phyloP scores from a whole-genome alignment of 345 rosid species.

The Aethionema arabicum region DNA sequence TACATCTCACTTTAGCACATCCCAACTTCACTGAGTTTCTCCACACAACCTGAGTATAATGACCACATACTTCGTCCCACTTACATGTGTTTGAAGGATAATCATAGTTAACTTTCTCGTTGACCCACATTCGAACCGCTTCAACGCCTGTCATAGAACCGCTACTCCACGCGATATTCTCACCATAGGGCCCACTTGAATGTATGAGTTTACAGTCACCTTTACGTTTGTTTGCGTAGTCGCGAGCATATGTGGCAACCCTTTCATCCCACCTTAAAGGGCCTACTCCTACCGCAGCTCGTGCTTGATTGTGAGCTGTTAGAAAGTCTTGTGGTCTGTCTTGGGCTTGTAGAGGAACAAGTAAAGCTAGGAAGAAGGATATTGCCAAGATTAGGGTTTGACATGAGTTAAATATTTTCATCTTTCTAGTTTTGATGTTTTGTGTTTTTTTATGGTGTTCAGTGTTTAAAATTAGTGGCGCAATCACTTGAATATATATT shows the following conservation, averaged over 20 bases:
- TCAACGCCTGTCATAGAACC: conserved; percentile 39
- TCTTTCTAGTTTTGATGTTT: conserved; percentile 8
- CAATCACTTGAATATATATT: conserved; percentile 13
- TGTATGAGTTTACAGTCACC: conserved; percentile 46
- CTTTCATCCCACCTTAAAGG: conserved; percentile 46
- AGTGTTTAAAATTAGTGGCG: conserved; percentile 11
- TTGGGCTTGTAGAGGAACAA: conserved; percentile 37
- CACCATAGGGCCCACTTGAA: conserved; percentile 55
- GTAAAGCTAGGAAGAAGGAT: conserved; percentile 20
- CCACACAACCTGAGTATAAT: conserved; percentile 81
- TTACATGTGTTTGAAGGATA: conserved; percentile 49
- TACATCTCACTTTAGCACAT: conserved; percentile 65
- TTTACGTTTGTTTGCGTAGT: conserved; percentile 37
- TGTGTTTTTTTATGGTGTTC: background rate
- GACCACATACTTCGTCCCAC: conserved; percentile 43
- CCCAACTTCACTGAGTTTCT: conserved; percentile 47
- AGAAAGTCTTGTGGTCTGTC: conserved; percentile 45
- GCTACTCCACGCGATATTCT: conserved; percentile 54
- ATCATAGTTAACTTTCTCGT: conserved; percentile 47
- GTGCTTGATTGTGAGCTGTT: conserved; percentile 51
- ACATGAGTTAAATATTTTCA: conserved; percentile 22
- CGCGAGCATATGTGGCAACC: conserved; percentile 47
- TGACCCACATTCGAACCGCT: conserved; percentile 59
- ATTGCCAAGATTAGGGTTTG: conserved; percentile 22
- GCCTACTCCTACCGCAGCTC: conserved; percentile 46